These are phyloP conservation scores for Passiflora organensis DNA, from an alignment of 345 rosid genomes.

Conservation along the genomic window DNA sequence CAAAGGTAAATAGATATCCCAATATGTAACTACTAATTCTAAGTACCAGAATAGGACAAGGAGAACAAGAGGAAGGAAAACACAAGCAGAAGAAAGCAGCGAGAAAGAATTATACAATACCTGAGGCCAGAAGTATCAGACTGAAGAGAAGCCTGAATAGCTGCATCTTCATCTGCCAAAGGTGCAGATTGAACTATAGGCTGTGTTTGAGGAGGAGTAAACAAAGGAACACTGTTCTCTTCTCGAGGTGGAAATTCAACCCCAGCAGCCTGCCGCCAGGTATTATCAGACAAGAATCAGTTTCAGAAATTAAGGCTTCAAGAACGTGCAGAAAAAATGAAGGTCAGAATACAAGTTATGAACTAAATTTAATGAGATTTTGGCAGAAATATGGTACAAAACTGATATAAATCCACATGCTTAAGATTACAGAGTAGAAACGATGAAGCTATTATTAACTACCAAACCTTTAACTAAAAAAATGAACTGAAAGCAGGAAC, in stretches of 20 bases:
- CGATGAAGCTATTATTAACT: too few relatives aligned
- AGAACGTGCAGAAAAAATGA: not conserved
- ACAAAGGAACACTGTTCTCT: constrained; percentile 76
- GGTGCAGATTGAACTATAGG: constrained; percentile 44
- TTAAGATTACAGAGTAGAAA: too few relatives aligned
- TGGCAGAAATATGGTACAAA: too few relatives aligned
- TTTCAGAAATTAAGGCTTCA: not conserved
- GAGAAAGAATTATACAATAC: constrained; percentile 29
- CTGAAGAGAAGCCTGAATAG: constrained; percentile 83
- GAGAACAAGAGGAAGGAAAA: not conserved
- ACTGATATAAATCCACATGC: too few relatives aligned
- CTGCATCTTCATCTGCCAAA: constrained; percentile 77
- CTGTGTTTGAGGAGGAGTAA: constrained; percentile 95
- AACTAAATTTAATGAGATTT: too few relatives aligned
- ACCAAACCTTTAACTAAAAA: too few relatives aligned
- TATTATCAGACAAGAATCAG: constrained; percentile 14
- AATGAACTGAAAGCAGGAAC: too few relatives aligned
- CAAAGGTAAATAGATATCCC: not conserved
- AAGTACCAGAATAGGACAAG: not conserved
- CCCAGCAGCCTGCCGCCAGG: constrained; percentile 61
- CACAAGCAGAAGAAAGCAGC: constrained; percentile 1
- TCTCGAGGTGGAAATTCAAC: constrained; percentile 87
- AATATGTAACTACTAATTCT: not conserved
- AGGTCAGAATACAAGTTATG: not conserved
- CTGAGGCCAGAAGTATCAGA: constrained; percentile 83